Evolutionary conservation across 2,329 filamentous ascomycete genomes (phyloP).

Genomic region (Emergomyces africanus): DNA sequence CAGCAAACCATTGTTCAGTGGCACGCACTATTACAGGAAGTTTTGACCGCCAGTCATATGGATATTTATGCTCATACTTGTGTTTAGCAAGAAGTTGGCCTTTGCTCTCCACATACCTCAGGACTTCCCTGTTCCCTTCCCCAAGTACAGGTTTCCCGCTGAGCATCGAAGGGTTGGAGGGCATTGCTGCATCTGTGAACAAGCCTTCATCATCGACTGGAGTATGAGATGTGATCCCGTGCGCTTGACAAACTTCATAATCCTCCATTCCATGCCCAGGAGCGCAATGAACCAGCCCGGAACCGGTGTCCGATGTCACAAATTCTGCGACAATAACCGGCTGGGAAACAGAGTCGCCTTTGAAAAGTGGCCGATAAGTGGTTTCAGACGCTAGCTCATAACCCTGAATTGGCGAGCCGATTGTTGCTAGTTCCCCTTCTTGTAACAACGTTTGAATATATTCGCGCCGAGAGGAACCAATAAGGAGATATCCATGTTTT

Average conservation of each 20-base stretch:
- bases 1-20: constrained; percentile 96
- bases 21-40: constrained; percentile 80
- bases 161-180: constrained; percentile 54
- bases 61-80: constrained; percentile 78
- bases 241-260: constrained; percentile 63
- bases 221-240: constrained; percentile 62
- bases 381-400: constrained; percentile 49
- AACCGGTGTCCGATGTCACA: constrained; percentile 79
- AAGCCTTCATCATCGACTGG: constrained; percentile 71
- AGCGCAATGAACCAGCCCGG: constrained; percentile 86
- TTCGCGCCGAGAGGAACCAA: constrained; percentile 60
- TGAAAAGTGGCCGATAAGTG: constrained; percentile 59
- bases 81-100: constrained; percentile 55
- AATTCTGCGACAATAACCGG: constrained; percentile 75
- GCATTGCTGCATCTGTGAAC: constrained; percentile 70
- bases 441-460: constrained; percentile 39
- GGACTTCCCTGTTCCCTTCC: constrained; percentile 54
- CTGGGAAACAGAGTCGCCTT: constrained; percentile 46
- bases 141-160: constrained; percentile 58
- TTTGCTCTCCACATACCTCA: constrained; percentile 53
- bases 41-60: constrained; percentile 96
- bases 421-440: constrained; percentile 37
- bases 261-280: constrained; percentile 96
- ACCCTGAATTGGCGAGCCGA: constrained; percentile 49
- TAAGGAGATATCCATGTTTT: constrained; percentile 48